Evolutionary conservation across 2,329 filamentous ascomycete genomes (phyloP), one percentile per base, ranked within the genome.

Genomic region (Pyrenochaeta sp.): DNA sequence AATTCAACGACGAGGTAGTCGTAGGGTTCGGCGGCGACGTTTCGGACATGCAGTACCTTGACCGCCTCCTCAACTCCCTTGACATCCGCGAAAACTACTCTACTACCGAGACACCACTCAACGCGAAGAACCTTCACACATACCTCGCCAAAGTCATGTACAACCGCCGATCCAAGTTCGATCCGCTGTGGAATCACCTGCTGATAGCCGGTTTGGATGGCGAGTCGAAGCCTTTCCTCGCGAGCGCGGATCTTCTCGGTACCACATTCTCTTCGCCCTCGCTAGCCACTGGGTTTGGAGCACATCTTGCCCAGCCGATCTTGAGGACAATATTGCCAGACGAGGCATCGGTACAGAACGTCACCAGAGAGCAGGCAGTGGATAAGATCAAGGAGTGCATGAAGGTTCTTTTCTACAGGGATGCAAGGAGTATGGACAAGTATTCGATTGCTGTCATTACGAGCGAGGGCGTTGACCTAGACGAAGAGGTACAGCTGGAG

Each of bases 11-110:
- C 66, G 88, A 89, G 65, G 89, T 92, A 30, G 87, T 98, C 59
- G 85, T 99, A 74, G 95, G 95, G 72, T 96, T 98, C 82, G 92
- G 93, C 78, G 95, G 95, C 78, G 95, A 99, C 83, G 90, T 99
- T 71, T 96, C 92, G 65, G 95, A 99, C 84, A 98, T 99, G 95
- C 95, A 99, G 84, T 96, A 96, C 84, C 88, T 99, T 68, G 91
- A 97, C 86, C 90, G 95, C 70, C 88, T 97, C 74, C 90, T 99
- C 69, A 90, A 86, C 74, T 90, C 91, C 63, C 90, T 98, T 71
- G 88, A 91, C 77, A 92, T 96, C 79, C 86, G 90, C 78, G 93
- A 98, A 84, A 90, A 92, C 76, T 98, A 99, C 84, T 85, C 85
- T 57, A 76, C 79, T 66, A 78, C 69, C 72, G 80, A 74, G 60